phyloP scores from a whole-genome alignment of 371 early-diverging fungal species.

The Rhizopus arrhizus region DNA sequence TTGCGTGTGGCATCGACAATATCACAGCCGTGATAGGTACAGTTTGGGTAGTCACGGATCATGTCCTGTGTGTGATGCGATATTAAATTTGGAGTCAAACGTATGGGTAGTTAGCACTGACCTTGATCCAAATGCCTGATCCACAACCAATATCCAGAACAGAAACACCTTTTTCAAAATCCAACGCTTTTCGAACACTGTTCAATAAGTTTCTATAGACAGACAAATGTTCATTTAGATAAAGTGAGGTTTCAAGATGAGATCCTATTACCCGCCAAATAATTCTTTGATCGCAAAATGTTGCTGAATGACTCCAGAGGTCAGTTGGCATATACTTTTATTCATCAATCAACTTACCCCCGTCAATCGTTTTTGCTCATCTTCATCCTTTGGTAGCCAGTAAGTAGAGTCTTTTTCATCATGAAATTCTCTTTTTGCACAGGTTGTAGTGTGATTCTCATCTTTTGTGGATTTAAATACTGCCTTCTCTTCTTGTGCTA shows the following conservation, averaged over 20 bases:
- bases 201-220: neutral
- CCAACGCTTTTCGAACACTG: neutral
- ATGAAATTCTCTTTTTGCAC: neutral
- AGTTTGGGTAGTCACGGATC: slow-evolving; percentile 17
- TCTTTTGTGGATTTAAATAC: too few species aligned
- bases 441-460: too few species aligned
- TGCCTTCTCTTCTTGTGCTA: too few species aligned
- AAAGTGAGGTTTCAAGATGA: neutral
- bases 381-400: neutral
- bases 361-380: neutral
- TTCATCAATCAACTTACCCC: neutral
- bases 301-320: slow-evolving; percentile 11
- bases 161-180: slow-evolving; percentile 9
- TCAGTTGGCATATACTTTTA: neutral
- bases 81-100: neutral
- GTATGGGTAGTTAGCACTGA: neutral
- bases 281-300: slow-evolving; percentile 24
- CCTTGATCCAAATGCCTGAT: slow-evolving; percentile 25
- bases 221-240: slow-evolving; percentile 7
- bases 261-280: slow-evolving; percentile 14
- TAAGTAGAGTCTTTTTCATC: neutral
- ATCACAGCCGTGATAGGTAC: slow-evolving; percentile 25
- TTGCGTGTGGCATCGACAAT: slow-evolving; percentile 14
- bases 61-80: slow-evolving; percentile 12
- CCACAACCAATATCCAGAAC: slow-evolving; percentile 28